Base-by-base conservation (phyloP, 176 grass and related monocot species). In the Phragmites australis region DNA sequence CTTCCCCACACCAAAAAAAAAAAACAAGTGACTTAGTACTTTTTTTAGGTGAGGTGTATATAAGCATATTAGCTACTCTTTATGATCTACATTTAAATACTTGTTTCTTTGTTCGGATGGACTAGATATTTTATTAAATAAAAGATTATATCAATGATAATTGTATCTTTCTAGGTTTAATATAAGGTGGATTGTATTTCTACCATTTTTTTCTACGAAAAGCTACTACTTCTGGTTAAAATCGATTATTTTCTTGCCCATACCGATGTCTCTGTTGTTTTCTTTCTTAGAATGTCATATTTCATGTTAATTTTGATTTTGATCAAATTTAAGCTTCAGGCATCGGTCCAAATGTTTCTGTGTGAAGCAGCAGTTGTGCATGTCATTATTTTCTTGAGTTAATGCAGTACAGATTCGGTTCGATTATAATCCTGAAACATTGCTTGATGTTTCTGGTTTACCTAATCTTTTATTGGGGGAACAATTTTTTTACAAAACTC, bases 311-410 rank as follows among this genome's bases (percentile, higher is more conserved):
- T 51, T 72, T 73, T 55, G 26, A 49, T 51, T 72, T 73, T 55
- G 26, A 1, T 79, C 15, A 65, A 65, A 55, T 45, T 18, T 69
- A 70, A 37, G 74, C 25, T 65, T 68, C 59, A 45, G 12, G 3
- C 61, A 26, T 61, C 21, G 40, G 29, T 72, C 65, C 29, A 73
- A 52, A 70, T 69, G 16, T 70, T 65, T 80, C 69, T 75, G 3
- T 70, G 53, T 80, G 69, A 63, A 84, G 70, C 52, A 70, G 42
- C 30, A 68, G 7, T 17, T 69, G 16, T 62, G 59, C 34, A 11
- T 78, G 40, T 46, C 2, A 63, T 82, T 74, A 14, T 66, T 81
- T 72, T 62, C 15, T 34, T 45, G 8, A 50, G 70, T 59, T 84
- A 14, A 17, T 23, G 39, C 16, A 21, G 32, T 32, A 21, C 15